A percentile compares a stretch with the other conserved stretches of the same genome.
These are phyloP conservation scores for Syncephalastrum monosporum DNA, from an alignment of 371 early-diverging fungal genomes.

Conservation along the genomic window DNA sequence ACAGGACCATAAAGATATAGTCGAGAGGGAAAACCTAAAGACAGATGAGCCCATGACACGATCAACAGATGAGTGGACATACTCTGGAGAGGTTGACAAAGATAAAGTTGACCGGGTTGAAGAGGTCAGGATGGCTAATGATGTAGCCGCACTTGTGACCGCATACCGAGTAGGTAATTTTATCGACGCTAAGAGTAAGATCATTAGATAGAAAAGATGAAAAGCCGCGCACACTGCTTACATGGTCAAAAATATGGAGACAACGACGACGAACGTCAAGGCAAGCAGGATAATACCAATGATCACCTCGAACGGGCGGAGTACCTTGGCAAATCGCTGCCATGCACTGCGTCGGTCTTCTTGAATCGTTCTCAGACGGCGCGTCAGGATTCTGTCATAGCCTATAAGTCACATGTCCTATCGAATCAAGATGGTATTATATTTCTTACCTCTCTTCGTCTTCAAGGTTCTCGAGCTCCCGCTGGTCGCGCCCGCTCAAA, in stretches of 20 bases:
- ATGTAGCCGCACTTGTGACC: constrained; percentile 69
- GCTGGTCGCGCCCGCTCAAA: constrained; percentile 41
- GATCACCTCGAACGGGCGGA: constrained; percentile 50
- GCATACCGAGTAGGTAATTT: constrained; percentile 57
- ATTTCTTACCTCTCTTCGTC: constrained; percentile 43
- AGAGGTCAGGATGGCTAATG: constrained; percentile 52
- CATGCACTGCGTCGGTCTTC: constrained; percentile 30
- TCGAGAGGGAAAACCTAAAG: constrained; percentile 60
- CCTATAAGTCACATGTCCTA: neutral
- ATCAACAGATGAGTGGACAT: constrained; percentile 10
- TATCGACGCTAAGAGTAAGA: constrained; percentile 42
- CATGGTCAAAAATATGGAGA: constrained; percentile 59
- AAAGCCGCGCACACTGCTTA: constrained; percentile 17
- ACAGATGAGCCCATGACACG: neutral
- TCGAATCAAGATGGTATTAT: neutral
- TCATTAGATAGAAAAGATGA: neutral
- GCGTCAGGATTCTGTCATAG: constrained; percentile 28
- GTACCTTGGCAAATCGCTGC: constrained; percentile 19
- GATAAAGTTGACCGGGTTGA: constrained; percentile 65
- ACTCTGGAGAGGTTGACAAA: constrained; percentile 56
- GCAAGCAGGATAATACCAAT: constrained; percentile 33
- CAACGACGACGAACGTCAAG: constrained; percentile 33
- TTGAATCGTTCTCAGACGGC: constrained; percentile 30
- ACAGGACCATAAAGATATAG: constrained; percentile 58
- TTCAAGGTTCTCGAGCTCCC: constrained; percentile 45